Evolutionary conservation across 257 asterid genomes (phyloP).

Genomic region (Lithospermum erythrorhizon): DNA sequence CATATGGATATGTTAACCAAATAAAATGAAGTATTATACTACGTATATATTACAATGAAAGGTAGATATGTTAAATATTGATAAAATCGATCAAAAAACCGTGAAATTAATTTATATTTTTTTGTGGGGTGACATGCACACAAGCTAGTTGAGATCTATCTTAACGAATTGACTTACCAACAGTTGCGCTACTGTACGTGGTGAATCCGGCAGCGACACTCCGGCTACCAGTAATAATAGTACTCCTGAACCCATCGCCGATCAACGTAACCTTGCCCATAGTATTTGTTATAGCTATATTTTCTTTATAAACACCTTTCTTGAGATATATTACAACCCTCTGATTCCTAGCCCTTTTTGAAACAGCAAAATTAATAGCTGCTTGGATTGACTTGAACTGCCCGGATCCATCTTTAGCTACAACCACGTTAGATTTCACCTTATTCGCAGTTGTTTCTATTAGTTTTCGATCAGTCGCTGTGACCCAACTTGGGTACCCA

Average conservation of each 20-base stretch:
- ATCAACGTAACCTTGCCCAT: constrained; percentile 5
- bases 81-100: no score
- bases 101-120: no score
- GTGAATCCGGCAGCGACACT: constrained; percentile 6
- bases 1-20: no score
- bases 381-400: constrained; percentile 5
- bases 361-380: constrained; percentile 5
- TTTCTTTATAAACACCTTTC: constrained; percentile 4
- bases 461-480: neutral
- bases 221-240: constrained; percentile 8
- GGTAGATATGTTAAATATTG: no score
- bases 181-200: constrained; percentile 9
- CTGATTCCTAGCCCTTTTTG: constrained; percentile 1
- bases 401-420: constrained; percentile 2
- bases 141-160: neutral
- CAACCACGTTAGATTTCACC: neutral
- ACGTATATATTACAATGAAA: no score
- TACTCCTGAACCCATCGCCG: constrained; percentile 8
- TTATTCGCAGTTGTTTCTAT: neutral
- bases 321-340: constrained; percentile 5
- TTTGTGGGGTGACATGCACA: neutral
- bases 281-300: neutral
- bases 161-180: neutral
- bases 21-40: no score
- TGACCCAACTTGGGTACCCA: constrained; percentile 5